Evolutionary conservation across 2,329 filamentous ascomycete species (phyloP), one percentile per base, ranked within the genome.

Genomic region (Stagonosporopsis tanaceti): DNA sequence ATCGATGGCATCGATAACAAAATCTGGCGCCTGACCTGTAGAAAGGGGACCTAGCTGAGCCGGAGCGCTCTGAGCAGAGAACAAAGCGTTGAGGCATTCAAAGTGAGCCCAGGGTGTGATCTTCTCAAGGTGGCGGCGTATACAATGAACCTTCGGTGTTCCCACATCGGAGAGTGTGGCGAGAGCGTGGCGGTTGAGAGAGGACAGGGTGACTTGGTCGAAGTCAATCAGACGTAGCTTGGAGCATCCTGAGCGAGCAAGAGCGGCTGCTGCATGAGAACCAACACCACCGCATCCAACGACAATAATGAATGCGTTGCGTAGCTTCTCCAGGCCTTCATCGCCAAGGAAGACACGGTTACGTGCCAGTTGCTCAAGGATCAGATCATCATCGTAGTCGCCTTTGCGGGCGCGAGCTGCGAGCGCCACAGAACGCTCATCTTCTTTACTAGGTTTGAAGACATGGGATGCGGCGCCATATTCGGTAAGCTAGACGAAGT

Each of bases 1-100:
- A 77, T 99, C 95, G 65, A 99, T 99, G 22, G 94, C 96, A 77
- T 99, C 95, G 34, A 99, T 87, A n/a, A 99, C 87, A 70, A 89
- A 99, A 68, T 94, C 89, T 1, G 93, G 93, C 67, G 83, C 83
- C 71, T 84, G 85, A 15, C 81, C 87, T 64, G 80, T 77, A 88
- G 32, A 14, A 34, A 92, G 93, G 0, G 86, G 81, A 0, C 80
- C 86, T 39, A 99, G 80, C 61, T 97, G 80, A 11, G 78, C 74
- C 6, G 85, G 84, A 0, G 93, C 93, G 9, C 82, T 87, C 15
- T 81, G 76, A 44, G 84, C 87, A 60, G 87, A 87, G 76, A 96
- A 97, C 47, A 98, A 88, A 73, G 96, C 90, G 68, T 92, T 91
- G 12, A 87, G 84, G 70, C 93, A 85, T 73, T 99, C 94, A 70